Evolutionary conservation across 2,329 filamentous ascomycete genomes (phyloP), one percentile per base, ranked within the genome.

Genomic region (Calycina herbarum): DNA sequence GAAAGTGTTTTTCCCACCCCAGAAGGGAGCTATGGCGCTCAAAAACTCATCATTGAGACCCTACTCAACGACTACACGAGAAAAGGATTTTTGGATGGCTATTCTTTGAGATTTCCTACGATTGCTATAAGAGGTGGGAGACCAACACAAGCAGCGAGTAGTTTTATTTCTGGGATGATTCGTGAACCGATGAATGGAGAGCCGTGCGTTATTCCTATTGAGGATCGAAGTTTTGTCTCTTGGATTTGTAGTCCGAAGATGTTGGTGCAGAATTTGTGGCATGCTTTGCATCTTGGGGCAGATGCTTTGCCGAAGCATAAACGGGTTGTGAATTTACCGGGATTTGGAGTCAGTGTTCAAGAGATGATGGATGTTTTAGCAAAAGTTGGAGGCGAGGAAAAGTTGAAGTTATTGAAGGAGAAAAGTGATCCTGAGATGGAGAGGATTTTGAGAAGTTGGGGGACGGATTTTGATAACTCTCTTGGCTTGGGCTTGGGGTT

Each of bases 1-100:
- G 77, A 81, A 63, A 78, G 73, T 1, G 75, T 80, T 17, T 72
- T 78, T 33, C 82, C 85, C 0, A 85, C 83, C 17, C 86, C 86
- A 0, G 81, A 86, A 66, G 82, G 81, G 5, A 84, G 82, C 2
- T 89, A 89, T 69, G 87, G 87, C 2, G 82, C 83, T 0, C 83
- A 88, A 72, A 89, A 89, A 74, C 77, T 89, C 57, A 86, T 88
- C 69, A 82, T 85, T 62, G 86, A 89, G 73, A 81, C 81, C 0
- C 75, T 86, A 2, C 74, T 88, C 64, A 86, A 86, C 70, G 85
- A 88, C 57, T 85, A 84, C 70, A 84, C 82, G 5, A 79, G 87
- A 0, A 70, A 84, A 11, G 83, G 84, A 0, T 80, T 86, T 48
- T 80, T 89, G 57, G 83, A 86, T 54, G 87, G 84, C 0, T 79